Conservation (phyloP, 148 eudicot genomes). For the Selenicereus undatus region DNA sequence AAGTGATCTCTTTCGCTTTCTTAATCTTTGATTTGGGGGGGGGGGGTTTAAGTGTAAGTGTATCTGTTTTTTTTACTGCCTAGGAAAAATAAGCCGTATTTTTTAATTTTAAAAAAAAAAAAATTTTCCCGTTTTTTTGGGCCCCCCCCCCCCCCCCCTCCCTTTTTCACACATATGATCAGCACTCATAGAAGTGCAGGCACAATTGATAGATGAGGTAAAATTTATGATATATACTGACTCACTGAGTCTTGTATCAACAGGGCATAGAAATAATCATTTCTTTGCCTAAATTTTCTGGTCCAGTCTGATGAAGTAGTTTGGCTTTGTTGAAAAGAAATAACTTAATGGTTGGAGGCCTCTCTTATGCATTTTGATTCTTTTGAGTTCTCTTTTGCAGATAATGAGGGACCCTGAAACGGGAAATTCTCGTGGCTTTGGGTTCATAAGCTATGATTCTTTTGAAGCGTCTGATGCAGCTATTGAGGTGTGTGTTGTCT, state of each 20-base stretch:
- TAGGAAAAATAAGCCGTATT: background rate
- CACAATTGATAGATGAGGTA: background rate
- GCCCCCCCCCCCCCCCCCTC: no score
- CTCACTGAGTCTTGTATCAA: background rate
- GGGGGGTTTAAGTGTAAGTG: background rate
- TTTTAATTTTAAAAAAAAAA: no score
- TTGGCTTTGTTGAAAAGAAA: background rate
- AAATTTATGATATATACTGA: background rate
- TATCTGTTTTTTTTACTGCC: background rate
- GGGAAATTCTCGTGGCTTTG: slow-evolving; percentile 96
- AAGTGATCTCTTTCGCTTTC: no score
- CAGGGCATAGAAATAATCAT: background rate
- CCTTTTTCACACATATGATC: no score
- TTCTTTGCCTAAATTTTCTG: background rate
- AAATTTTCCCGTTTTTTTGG: background rate
- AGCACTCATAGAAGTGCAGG: background rate
- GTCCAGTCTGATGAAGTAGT: background rate
- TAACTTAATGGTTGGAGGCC: background rate
- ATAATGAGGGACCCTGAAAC: slow-evolving; percentile 99
- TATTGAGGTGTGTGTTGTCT: slow-evolving; percentile 55
- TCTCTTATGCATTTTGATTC: slow-evolving; percentile 19
- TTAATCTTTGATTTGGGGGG: no score
- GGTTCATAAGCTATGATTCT: slow-evolving; percentile 94
- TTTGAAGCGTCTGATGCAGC: slow-evolving; percentile 97
- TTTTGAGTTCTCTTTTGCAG: slow-evolving; percentile 36